Conservation (phyloP, 1,284 basidiomycete genomes). For the Rhodotorula sp. region DNA sequence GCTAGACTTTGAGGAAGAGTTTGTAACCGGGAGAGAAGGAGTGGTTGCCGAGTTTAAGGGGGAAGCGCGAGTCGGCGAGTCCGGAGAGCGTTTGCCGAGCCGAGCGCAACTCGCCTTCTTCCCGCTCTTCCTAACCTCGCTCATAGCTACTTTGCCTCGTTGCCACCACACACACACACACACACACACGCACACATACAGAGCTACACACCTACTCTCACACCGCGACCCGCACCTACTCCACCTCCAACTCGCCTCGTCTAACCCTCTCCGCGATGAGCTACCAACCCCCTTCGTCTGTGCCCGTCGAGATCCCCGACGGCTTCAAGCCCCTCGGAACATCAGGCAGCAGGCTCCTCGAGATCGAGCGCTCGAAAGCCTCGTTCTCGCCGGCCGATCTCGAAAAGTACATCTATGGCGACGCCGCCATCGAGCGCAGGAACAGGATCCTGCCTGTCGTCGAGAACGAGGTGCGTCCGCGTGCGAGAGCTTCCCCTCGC, state of each 20-base stretch:
- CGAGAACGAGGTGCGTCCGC: conserved; percentile 33
- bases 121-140: background rate
- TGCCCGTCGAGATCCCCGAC: conserved; percentile 32
- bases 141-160: too few relatives aligned
- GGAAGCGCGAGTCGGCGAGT: too few relatives aligned
- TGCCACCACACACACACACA: too few relatives aligned
- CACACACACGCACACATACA: background rate
- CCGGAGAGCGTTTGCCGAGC: too few relatives aligned
- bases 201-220: too few relatives aligned
- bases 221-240: background rate
- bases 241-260: too few relatives aligned
- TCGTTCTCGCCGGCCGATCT: conserved; percentile 37
- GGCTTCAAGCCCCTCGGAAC: conserved; percentile 25
- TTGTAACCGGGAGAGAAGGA: too few relatives aligned
- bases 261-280: background rate
- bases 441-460: conserved; percentile 28
- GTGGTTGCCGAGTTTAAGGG: too few relatives aligned
- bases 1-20: too few relatives aligned
- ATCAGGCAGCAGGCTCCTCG: conserved; percentile 34
- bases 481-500: too few relatives aligned
- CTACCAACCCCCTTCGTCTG: background rate
- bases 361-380: conserved; percentile 41
- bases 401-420: conserved; percentile 36
- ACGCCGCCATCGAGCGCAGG: conserved; percentile 25
- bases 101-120: too few relatives aligned